Percentiles rank a stretch among this genome's conserved stretches.
These are phyloP conservation scores for Kwoniella mangroviensis DNA, from an alignment of 768 basidiomycete species.

Conservation along the genomic window DNA sequence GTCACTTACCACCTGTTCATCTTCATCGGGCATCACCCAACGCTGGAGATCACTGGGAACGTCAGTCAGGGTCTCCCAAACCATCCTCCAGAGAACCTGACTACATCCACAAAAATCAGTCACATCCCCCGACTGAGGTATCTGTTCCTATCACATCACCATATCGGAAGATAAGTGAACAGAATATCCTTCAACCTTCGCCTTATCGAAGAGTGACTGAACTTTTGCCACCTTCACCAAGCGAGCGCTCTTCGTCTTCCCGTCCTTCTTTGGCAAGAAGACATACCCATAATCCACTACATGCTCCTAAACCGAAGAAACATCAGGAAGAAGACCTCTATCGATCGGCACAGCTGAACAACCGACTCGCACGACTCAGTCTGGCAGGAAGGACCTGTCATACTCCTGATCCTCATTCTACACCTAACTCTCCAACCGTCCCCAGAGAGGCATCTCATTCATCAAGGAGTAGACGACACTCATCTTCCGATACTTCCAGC, in stretches of 20 bases:
- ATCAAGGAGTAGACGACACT: constrained; percentile 1
- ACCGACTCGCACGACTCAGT: constrained; percentile 23
- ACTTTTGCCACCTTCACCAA: neutral
- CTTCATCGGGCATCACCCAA: neutral
- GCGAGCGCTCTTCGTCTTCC: neutral
- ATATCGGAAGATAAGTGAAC: neutral
- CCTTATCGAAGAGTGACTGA: constrained; percentile 6
- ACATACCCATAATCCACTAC: constrained; percentile 7
- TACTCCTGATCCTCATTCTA: constrained; percentile 12
- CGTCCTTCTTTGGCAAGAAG: constrained; percentile 14
- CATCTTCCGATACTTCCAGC: neutral
- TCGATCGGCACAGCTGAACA: constrained; percentile 21
- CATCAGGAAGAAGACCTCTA: constrained; percentile 7
- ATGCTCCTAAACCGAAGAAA: constrained; percentile 1
- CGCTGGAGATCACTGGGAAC: neutral
- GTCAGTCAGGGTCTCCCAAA: neutral
- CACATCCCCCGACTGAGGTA: neutral
- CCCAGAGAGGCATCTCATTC: constrained; percentile 1
- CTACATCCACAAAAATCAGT: neutral
- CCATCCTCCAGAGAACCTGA: neutral
- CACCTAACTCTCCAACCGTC: neutral
- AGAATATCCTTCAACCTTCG: constrained; percentile 1
- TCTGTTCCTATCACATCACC: neutral
- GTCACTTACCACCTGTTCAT: neutral
- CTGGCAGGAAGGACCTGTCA: constrained; percentile 2